Evolutionary conservation across 257 asterid genomes (phyloP).

Genomic region (Striga asiatica): DNA sequence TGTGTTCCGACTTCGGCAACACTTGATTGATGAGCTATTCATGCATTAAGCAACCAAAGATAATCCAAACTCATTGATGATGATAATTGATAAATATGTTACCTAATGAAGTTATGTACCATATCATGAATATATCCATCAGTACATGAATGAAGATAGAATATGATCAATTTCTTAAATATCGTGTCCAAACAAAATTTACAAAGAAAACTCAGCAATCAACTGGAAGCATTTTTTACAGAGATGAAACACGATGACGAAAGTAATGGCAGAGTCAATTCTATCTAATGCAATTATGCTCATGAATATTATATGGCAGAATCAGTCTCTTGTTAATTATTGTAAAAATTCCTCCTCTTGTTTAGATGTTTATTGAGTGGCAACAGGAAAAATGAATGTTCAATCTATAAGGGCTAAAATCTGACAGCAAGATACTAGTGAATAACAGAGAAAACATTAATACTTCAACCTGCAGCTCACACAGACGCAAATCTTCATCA

Average conservation of each 20-base stretch:
- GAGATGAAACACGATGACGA: too few species aligned
- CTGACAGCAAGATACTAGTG: background rate
- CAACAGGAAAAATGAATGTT: background rate
- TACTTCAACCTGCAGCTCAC: background rate
- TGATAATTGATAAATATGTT: background rate
- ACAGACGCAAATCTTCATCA: background rate
- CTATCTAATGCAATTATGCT: background rate
- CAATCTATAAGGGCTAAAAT: background rate
- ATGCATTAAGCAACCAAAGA: too few species aligned
- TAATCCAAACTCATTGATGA: background rate
- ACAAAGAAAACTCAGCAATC: too few species aligned
- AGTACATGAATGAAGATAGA: too few species aligned
- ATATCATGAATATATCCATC: background rate
- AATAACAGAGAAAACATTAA: background rate
- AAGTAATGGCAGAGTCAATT: background rate
- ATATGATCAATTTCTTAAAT: background rate
- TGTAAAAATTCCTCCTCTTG: constrained; percentile 3
- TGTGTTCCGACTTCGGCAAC: too few species aligned
- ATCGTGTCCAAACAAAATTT: background rate
- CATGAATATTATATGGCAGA: background rate
- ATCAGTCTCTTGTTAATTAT: background rate
- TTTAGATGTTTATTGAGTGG: background rate
- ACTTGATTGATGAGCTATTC: too few species aligned
- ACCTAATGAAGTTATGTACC: background rate
- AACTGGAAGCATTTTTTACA: too few species aligned